Base-by-base conservation (phyloP, 139 green algal species). In the Monoraphidium neglectum region DNA sequence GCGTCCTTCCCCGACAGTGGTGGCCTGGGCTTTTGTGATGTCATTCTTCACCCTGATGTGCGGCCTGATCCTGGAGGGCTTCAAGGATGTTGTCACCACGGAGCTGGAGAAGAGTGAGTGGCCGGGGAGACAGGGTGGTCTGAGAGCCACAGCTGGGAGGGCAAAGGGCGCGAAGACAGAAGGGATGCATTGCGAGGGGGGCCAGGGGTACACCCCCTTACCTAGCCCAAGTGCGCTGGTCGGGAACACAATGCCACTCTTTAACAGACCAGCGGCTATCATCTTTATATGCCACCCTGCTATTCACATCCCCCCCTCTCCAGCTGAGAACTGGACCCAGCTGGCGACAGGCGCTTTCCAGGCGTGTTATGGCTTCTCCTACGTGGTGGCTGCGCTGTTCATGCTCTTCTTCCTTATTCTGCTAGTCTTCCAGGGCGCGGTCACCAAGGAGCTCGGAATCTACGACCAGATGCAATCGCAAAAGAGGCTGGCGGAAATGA, bases 401-500 rank as follows among this genome's bases (percentile, higher is more conserved):
- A 70, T 76, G 75, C 54, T 81, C 4, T 81, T 81, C 30, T 81
- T 76, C 75, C 56, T 81, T 8, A 54, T 65, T 15, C 67, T 81
- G 66, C 54, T 81, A 2, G n/a, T 75, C 54, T 69, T 81, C 30
- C 66, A 76, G 61, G 63, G 49, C 23, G 33, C 63, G 1, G 49
- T 80, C 24, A 80, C 64, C 36, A 80, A 80, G 74, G 64, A 80
- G 74, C 62, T 80, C 21, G 26, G 57, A 37, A 65, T 65, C 28
- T 69, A 80, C 38, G 74, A 80, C 21, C 46, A 67, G 49, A 80
- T 80, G 74, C 63, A 74, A 26, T 47, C 74, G 51, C 74, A 80
- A 10, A 80, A 80, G 63, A 49, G 64, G 23, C 16, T 68, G 51
- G 47, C 72, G 33, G 74, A 80, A 28, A 80, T 80, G 74, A 74